These are phyloP conservation scores for Nigrospora osmanthi DNA, from an alignment of 2,329 filamentous ascomycete genomes.

Conservation along the genomic window DNA sequence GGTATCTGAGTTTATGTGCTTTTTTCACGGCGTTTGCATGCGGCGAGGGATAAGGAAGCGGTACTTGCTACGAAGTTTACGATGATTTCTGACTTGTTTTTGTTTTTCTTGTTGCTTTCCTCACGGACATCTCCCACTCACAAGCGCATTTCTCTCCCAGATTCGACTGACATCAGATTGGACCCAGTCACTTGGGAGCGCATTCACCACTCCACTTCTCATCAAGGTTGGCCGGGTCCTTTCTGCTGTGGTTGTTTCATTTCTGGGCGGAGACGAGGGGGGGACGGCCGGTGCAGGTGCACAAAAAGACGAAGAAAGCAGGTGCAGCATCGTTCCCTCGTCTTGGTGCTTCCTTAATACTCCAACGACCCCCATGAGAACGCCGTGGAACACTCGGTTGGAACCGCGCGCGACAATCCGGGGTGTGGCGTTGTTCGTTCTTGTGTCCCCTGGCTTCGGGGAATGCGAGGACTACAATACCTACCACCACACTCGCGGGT, in stretches of 20 bases:
- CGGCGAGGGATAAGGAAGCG: conserved; percentile 5
- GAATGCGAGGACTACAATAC: too few relatives aligned
- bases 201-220: conserved; percentile 38
- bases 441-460: not conserved
- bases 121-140: conserved; percentile 19
- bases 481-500: not conserved
- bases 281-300: conserved; percentile 24
- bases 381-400: not conserved
- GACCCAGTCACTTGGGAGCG: conserved; percentile 37
- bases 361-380: conserved; percentile 18
- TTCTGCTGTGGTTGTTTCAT: conserved; percentile 28
- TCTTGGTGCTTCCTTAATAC: conserved; percentile 11
- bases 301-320: conserved; percentile 7
- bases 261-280: conserved; percentile 7
- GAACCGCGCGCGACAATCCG: not conserved
- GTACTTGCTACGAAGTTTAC: conserved; percentile 7
- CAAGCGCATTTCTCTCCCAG: conserved; percentile 13
- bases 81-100: conserved; percentile 20
- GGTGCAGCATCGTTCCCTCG: conserved; percentile 11
- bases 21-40: conserved; percentile 6
- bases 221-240: conserved; percentile 40
- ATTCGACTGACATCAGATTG: conserved; percentile 39
- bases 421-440: not conserved
- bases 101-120: conserved; percentile 19
- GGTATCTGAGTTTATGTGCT: conserved; percentile 5